These are phyloP conservation scores for Suhomyces sp. DNA, from an alignment of 805 yeast genomes.

Conservation along the genomic window DNA sequence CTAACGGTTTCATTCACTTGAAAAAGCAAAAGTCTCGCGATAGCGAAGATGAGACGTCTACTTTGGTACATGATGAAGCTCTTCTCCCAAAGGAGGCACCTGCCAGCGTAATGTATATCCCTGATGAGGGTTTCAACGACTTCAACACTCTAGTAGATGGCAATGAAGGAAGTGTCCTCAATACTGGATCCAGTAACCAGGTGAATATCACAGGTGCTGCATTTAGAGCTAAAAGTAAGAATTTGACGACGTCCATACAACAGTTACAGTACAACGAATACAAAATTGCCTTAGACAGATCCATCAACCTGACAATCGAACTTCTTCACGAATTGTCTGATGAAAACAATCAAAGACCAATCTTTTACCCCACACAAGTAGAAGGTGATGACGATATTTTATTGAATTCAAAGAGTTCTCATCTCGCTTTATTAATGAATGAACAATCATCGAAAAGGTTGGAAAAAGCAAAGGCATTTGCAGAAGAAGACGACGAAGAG, in stretches of 20 bases:
- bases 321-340: conserved; percentile 49
- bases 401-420: conserved; percentile 51
- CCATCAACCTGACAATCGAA: conserved; percentile 53
- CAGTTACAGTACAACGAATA: conserved; percentile 79
- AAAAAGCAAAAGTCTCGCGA: conserved; percentile 2
- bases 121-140: conserved; percentile 34
- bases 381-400: conserved; percentile 29
- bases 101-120: conserved; percentile 27
- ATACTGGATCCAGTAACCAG: background rate
- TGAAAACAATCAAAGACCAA: conserved; percentile 62
- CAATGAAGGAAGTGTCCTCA: conserved; percentile 4
- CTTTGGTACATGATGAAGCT: conserved; percentile 8
- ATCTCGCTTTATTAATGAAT: conserved; percentile 51
- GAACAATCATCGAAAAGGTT: conserved; percentile 18
- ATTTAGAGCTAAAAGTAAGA: conserved; percentile 11
- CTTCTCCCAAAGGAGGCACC: conserved; percentile 11
- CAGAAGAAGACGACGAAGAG: conserved; percentile 16
- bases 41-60: conserved; percentile 12
- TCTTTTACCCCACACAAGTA: conserved; percentile 56
- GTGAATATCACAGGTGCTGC: background rate
- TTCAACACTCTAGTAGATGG: conserved; percentile 33
- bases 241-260: conserved; percentile 54
- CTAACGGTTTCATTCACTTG: conserved; percentile 3
- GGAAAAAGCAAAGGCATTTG: conserved; percentile 17
- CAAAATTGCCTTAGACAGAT: conserved; percentile 60